Conservation (phyloP, 345 rosid genomes). For the Cardamine occulta region DNA sequence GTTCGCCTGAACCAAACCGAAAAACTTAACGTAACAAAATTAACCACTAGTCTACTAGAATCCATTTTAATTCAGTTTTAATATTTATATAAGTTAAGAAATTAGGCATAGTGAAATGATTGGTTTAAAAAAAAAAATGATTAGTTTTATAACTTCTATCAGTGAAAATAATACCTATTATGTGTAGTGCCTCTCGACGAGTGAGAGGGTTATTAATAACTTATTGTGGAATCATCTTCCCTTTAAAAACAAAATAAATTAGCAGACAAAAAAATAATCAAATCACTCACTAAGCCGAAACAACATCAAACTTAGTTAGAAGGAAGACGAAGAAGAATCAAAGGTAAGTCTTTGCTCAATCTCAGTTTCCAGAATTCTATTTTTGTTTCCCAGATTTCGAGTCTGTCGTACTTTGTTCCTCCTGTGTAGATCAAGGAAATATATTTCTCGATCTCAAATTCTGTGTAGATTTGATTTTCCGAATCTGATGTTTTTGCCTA, state of each 20-base stretch:
- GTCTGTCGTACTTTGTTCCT: constrained; percentile 4
- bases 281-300: constrained; percentile 6
- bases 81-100: too few species aligned
- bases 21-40: not conserved
- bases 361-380: not conserved
- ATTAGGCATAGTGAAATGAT: too few species aligned
- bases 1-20: constrained; percentile 5
- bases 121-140: too few species aligned
- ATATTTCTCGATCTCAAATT: constrained; percentile 19
- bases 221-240: constrained; percentile 7
- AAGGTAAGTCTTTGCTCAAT: constrained; percentile 15
- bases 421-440: constrained; percentile 1
- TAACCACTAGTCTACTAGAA: not conserved
- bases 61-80: not conserved
- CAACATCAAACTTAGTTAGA: not conserved
- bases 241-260: not conserved
- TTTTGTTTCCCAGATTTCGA: not conserved
- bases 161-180: not conserved
- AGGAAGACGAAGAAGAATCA: not conserved
- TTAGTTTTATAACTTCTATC: too few species aligned
- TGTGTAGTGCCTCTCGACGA: not conserved
- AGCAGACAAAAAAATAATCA: not conserved
- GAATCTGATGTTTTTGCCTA: constrained; percentile 16
- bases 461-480: not conserved
- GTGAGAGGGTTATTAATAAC: constrained; percentile 7